A percentile compares a stretch with the other conserved stretches of the same genome.
Conservation (phyloP, 345 rosid species). For the Xanthoceras sorbifolium region DNA sequence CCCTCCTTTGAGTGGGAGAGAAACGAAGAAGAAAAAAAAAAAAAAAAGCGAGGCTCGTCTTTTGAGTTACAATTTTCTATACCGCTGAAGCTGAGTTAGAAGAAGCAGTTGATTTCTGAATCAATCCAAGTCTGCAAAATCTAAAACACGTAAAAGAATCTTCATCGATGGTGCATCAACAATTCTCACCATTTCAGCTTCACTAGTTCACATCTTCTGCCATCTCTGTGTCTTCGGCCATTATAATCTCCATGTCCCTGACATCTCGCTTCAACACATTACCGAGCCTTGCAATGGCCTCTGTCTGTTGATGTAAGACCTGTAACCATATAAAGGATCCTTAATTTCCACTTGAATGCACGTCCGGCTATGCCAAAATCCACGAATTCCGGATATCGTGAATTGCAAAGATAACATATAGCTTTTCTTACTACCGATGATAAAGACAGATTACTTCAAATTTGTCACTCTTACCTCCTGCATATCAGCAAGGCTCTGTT, state of each 20-base stretch:
- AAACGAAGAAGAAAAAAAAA: background rate
- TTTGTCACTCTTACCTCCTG: conserved; percentile 63
- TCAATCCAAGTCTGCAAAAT: conserved; percentile 15
- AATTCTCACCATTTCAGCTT: background rate
- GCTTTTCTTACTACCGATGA: background rate
- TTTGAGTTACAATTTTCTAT: background rate
- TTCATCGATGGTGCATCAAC: background rate
- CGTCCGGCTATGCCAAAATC: background rate
- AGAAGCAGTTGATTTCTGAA: background rate
- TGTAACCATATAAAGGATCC: conserved; percentile 16
- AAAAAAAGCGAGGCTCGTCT: background rate
- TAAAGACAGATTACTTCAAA: background rate
- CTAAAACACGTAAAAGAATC: conserved; percentile 5
- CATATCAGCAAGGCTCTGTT: conserved; percentile 93
- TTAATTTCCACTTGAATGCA: background rate
- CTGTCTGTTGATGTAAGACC: conserved; percentile 93
- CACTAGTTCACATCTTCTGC: conserved; percentile 36
- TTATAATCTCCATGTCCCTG: conserved; percentile 82
- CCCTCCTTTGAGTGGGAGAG: background rate
- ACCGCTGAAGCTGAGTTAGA: background rate
- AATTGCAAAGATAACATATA: background rate
- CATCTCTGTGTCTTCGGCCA: conserved; percentile 79
- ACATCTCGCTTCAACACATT: conserved; percentile 79
- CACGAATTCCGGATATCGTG: background rate
- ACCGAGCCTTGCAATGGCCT: conserved; percentile 84